These are phyloP conservation scores for Macrotyloma uniflorum DNA, from an alignment of 306 rosid species.

Conservation along the genomic window DNA sequence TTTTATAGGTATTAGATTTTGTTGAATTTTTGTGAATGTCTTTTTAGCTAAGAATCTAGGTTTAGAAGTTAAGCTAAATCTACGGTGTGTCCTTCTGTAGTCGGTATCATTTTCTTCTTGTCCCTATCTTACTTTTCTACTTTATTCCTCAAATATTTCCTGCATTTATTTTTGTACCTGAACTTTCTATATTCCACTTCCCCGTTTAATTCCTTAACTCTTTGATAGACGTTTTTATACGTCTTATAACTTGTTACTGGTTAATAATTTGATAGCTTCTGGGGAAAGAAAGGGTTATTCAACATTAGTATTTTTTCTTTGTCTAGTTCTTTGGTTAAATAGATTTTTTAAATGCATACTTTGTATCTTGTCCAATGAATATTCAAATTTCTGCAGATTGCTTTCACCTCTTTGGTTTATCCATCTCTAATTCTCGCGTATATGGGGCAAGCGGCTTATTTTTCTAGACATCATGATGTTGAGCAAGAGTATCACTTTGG, in stretches of 20 bases:
- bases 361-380: background rate
- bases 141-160: constrained; percentile 3
- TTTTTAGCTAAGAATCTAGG: constrained; percentile 21
- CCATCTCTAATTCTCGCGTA: constrained; percentile 88
- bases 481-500: constrained; percentile 50
- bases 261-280: background rate
- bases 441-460: constrained; percentile 99
- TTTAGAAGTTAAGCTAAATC: background rate
- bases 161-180: background rate
- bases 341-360: constrained; percentile 12
- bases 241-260: background rate
- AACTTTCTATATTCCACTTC: background rate
- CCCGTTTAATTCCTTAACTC: background rate
- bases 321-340: background rate
- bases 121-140: background rate
- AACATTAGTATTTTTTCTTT: background rate
- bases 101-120: background rate
- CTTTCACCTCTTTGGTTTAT: constrained; percentile 91
- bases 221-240: background rate
- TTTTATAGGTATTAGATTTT: background rate
- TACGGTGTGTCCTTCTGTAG: constrained; percentile 12
- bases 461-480: constrained; percentile 61
- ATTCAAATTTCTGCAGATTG: constrained; percentile 67
- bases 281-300: background rate
- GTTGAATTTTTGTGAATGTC: background rate